Percentiles rank a stretch among this genome's conserved stretches.
Conservation (phyloP, 148 eudicot genomes). For the Rhododendron vialii region DNA sequence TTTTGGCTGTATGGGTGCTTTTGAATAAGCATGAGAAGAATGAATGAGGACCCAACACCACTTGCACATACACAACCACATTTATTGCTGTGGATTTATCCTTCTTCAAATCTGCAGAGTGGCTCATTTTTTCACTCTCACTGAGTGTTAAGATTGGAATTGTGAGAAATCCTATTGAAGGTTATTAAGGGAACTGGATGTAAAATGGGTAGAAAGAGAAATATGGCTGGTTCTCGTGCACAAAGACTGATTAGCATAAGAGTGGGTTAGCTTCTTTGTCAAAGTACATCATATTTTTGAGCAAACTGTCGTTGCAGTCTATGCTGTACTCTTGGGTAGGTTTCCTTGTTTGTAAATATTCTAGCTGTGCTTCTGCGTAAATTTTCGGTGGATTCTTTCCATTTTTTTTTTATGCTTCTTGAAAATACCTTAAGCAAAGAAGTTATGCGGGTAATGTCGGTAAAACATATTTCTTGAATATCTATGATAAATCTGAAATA, state of each 20-base stretch:
- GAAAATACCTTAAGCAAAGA: background rate
- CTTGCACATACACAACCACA: background rate
- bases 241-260: background rate
- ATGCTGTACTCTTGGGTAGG: background rate
- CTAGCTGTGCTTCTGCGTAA: background rate
- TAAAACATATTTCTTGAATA: background rate
- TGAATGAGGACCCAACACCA: background rate
- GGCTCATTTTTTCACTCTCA: background rate
- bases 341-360: background rate
- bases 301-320: background rate
- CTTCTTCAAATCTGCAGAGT: background rate
- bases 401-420: background rate
- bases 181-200: background rate
- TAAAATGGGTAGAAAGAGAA: background rate
- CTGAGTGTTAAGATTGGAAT: background rate
- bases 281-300: background rate
- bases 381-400: background rate
- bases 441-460: background rate
- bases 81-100: background rate
- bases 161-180: background rate
- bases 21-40: background rate
- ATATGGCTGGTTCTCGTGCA: background rate
- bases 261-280: background rate
- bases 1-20: background rate
- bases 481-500: background rate